These are phyloP conservation scores for Boletus rubropictus DNA, from an alignment of 768 basidiomycete species.

Conservation along the genomic window DNA sequence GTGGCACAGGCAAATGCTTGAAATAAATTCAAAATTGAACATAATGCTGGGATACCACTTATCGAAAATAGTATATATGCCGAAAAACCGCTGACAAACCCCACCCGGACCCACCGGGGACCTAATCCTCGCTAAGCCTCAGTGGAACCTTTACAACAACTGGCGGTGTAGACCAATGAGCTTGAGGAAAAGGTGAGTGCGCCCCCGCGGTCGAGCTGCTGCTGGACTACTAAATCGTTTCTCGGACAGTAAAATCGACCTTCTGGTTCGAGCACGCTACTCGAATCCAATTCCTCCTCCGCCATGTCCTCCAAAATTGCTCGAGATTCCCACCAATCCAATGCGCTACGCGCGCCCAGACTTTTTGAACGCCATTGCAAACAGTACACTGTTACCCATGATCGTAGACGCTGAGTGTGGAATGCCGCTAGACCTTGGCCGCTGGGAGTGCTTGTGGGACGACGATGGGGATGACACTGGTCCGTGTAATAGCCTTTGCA, in stretches of 20 bases:
- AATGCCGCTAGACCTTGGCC: slow-evolving; percentile 88
- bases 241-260: slow-evolving; percentile 68
- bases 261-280: slow-evolving; percentile 90
- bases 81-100: not conserved
- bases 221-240: not conserved
- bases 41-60: not conserved
- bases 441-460: slow-evolving; percentile 79
- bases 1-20: too few relatives aligned
- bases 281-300: slow-evolving; percentile 92
- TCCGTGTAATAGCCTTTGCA: slow-evolving; percentile 28
- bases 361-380: slow-evolving; percentile 74
- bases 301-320: slow-evolving; percentile 93
- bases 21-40: not conserved
- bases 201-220: not conserved
- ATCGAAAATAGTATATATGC: not conserved
- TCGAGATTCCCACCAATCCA: slow-evolving; percentile 88
- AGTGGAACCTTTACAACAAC: not conserved
- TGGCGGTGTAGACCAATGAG: slow-evolving; percentile 35
- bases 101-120: not conserved
- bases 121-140: not conserved
- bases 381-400: slow-evolving; percentile 85
- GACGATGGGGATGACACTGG: slow-evolving; percentile 68
- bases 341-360: slow-evolving; percentile 82
- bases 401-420: slow-evolving; percentile 95
- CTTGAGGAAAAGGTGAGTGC: slow-evolving; percentile 48